These are phyloP conservation scores for Balansia obtecta DNA, from an alignment of 2,329 filamentous ascomycete genomes.

Conservation along the genomic window DNA sequence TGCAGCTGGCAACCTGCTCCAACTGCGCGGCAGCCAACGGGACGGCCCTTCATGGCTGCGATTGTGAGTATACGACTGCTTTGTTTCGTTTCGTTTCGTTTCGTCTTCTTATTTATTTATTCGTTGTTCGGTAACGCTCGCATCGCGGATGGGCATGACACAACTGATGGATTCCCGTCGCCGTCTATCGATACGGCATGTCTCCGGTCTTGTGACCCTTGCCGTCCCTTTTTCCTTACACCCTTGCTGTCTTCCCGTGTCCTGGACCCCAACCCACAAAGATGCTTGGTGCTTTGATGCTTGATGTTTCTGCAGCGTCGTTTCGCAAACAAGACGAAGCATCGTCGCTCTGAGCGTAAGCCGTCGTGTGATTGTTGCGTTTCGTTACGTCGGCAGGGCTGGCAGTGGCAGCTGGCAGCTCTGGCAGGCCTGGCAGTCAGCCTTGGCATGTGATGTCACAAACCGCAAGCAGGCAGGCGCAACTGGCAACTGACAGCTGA, in stretches of 20 bases:
- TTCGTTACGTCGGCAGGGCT: background rate
- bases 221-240: no score
- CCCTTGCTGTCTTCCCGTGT: no score
- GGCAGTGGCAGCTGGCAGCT: no score
- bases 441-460: constrained; percentile 5
- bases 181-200: no score
- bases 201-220: no score
- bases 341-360: no score
- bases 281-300: background rate
- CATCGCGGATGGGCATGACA: no score
- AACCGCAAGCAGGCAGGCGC: background rate
- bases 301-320: no score
- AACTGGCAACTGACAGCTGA: background rate
- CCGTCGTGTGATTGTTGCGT: background rate
- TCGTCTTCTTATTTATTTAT: no score
- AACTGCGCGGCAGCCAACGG: constrained; percentile 1
- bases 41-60: constrained; percentile 21
- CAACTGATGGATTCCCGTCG: no score
- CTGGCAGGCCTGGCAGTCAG: background rate
- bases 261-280: no score
- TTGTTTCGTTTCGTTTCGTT: background rate
- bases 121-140: no score
- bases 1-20: background rate
- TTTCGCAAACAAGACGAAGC: background rate
- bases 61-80: constrained; percentile 17